Evolutionary conservation across 306 rosid species (phyloP).

Genomic region (Quillaja saponaria): DNA sequence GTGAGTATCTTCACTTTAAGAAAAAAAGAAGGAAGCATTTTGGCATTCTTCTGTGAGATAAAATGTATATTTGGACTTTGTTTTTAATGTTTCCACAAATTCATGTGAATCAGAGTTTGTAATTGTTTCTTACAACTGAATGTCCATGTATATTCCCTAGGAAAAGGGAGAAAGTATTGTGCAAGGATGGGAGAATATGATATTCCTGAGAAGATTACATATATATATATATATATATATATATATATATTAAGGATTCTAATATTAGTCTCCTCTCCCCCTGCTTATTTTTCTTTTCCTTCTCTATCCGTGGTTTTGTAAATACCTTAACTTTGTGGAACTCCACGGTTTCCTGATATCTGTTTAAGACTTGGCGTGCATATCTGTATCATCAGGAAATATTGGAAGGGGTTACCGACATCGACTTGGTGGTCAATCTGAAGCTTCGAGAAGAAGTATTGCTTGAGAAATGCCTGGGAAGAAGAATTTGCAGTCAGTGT

Average conservation of each 20-base stretch:
- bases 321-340: neutral
- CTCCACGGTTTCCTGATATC: neutral
- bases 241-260: too few relatives aligned
- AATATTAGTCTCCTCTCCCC: too few relatives aligned
- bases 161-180: neutral
- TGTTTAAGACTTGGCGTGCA: slow-evolving; percentile 14
- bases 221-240: too few relatives aligned
- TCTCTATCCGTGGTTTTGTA: slow-evolving; percentile 1
- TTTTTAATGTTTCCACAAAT: slow-evolving; percentile 3
- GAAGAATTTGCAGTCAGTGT: slow-evolving; percentile 84
- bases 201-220: neutral
- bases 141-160: too few relatives aligned
- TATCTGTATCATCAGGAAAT: slow-evolving; percentile 59
- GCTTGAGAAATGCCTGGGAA: slow-evolving; percentile 90
- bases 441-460: slow-evolving; percentile 85
- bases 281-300: neutral
- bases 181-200: slow-evolving; percentile 14
- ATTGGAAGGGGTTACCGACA: slow-evolving; percentile 80
- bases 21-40: too few relatives aligned
- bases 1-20: slow-evolving; percentile 61
- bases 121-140: too few relatives aligned
- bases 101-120: slow-evolving; percentile 5
- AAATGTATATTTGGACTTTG: neutral
- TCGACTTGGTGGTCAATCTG: slow-evolving; percentile 88
- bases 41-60: neutral